Conservation (phyloP, 331 rosid genomes). For the Quercus lobata region DNA sequence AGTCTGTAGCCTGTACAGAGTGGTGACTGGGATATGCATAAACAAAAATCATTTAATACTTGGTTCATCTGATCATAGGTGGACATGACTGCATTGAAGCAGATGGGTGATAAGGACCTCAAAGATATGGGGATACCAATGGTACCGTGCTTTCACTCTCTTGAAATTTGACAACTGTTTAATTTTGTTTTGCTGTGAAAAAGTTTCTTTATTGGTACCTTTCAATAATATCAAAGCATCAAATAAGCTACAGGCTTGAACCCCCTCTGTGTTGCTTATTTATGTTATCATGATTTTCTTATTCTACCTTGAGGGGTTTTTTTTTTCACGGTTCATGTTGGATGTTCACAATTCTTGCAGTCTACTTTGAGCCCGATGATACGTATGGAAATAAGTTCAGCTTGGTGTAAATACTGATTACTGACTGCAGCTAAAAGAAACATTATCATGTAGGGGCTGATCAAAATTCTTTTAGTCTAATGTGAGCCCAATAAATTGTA, state of each 20-base stretch:
- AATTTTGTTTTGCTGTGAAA: neutral
- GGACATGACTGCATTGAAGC: slow-evolving; percentile 63
- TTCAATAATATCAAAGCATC: neutral
- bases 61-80: slow-evolving; percentile 30
- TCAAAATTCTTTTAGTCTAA: too few relatives aligned
- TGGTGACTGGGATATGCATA: neutral
- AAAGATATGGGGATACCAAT: slow-evolving; percentile 72
- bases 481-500: neutral
- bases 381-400: neutral
- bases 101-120: slow-evolving; percentile 66
- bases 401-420: neutral
- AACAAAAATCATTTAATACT: neutral
- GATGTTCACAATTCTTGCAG: too few relatives aligned
- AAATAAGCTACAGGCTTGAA: neutral
- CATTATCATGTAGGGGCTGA: too few relatives aligned
- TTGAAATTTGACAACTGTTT: neutral
- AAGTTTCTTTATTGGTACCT: neutral
- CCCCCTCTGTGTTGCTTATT: neutral
- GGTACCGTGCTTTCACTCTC: slow-evolving; percentile 31
- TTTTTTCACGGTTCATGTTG: too few relatives aligned
- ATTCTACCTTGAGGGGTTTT: neutral
- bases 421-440: neutral
- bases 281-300: neutral
- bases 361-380: neutral
- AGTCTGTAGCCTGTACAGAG: neutral